phyloP scores from a whole-genome alignment of 257 asterid genomes.

The Sherardia arvensis region DNA sequence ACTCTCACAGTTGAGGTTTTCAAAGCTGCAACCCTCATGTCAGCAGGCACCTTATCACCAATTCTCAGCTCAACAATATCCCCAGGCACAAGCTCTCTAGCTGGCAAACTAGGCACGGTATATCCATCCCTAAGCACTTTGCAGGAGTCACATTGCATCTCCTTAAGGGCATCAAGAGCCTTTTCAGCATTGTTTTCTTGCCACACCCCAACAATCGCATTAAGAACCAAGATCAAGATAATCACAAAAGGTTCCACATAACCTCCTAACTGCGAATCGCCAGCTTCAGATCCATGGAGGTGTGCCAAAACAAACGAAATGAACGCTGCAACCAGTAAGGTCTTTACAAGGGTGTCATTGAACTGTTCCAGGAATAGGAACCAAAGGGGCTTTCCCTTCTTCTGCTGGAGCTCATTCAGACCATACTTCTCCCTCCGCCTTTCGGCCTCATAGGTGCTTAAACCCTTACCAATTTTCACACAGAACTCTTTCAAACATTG shows the following conservation, averaged over 20 bases:
- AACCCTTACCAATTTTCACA: constrained; percentile 2
- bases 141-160: constrained; percentile 3
- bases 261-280: neutral
- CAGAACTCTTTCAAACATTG: constrained; percentile 6
- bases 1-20: constrained; percentile 8
- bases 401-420: constrained; percentile 4
- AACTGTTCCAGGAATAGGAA: constrained; percentile 3
- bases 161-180: constrained; percentile 7
- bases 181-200: constrained; percentile 6
- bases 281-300: constrained; percentile 4
- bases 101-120: neutral
- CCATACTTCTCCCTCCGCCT: constrained; percentile 1
- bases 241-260: constrained; percentile 8
- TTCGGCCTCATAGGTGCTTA: constrained; percentile 4
- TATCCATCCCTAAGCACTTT: constrained; percentile 6
- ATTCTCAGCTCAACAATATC: constrained; percentile 6
- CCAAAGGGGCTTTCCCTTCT: constrained; percentile 6
- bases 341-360: constrained; percentile 2
- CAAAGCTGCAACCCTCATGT: constrained; percentile 6
- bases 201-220: constrained; percentile 6
- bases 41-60: constrained; percentile 7
- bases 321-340: constrained; percentile 3
- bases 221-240: constrained; percentile 1
- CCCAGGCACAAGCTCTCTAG: constrained; percentile 6
- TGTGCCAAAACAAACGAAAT: constrained; percentile 7